These are phyloP conservation scores for Simplicillium sp. DNA, from an alignment of 2,329 filamentous ascomycete genomes.

Conservation along the genomic window DNA sequence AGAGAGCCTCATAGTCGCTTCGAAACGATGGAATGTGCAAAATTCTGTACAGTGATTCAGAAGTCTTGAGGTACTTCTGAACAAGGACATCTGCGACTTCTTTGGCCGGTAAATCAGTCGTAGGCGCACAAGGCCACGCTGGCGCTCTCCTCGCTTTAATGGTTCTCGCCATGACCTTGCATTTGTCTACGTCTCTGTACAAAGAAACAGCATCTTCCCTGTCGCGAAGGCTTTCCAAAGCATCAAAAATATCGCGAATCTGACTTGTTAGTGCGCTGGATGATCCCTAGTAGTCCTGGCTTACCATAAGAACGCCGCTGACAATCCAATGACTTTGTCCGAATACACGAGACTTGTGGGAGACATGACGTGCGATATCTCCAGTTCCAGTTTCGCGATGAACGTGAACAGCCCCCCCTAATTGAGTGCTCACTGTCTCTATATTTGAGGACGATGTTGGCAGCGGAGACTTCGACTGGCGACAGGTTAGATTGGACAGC, in stretches of 20 bases:
- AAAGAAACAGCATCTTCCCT: conserved; percentile 25
- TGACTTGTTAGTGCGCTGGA: conserved; percentile 12
- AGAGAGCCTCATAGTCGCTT: conserved; percentile 39
- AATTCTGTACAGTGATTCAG: conserved; percentile 37
- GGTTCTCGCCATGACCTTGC: conserved; percentile 39
- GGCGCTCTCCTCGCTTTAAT: conserved; percentile 42
- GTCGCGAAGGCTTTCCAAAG: conserved; percentile 29
- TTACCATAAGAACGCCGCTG: conserved; percentile 35
- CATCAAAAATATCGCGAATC: conserved; percentile 33
- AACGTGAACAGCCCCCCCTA: conserved; percentile 34
- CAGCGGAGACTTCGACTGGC: neutral
- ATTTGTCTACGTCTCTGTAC: conserved; percentile 29
- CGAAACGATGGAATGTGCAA: conserved; percentile 41
- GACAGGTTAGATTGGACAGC: conserved; percentile 14
- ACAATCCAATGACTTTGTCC: conserved; percentile 46
- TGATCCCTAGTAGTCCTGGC: conserved; percentile 7
- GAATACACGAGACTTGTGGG: conserved; percentile 46
- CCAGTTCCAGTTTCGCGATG: conserved; percentile 24
- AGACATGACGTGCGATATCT: conserved; percentile 29
- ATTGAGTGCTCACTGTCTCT: neutral
- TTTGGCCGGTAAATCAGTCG: conserved; percentile 33
- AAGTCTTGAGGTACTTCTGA: conserved; percentile 36
- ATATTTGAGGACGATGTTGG: conserved; percentile 6
- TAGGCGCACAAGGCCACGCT: conserved; percentile 33
- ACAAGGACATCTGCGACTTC: conserved; percentile 36